Conservation (phyloP, 2,329 filamentous ascomycete species). For the Juglanconis juglandina region DNA sequence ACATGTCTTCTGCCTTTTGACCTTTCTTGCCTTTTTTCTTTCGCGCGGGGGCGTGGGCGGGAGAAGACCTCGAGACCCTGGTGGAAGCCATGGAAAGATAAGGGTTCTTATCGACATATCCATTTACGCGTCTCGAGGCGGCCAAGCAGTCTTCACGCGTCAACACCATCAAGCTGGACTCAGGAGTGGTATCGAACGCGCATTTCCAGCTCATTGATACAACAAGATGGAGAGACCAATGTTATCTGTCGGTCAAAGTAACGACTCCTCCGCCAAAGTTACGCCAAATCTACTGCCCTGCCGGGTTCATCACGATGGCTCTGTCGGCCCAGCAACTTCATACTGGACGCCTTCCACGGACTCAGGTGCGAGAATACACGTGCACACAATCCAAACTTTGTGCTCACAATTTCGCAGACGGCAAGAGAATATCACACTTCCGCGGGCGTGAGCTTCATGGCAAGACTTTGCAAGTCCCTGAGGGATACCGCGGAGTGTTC, state of each 20-base stretch:
- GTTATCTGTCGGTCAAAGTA: constrained; percentile 33
- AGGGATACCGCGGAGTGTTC: constrained; percentile 67
- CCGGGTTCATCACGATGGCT: constrained; percentile 73
- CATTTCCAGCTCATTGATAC: background rate
- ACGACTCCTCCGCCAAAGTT: constrained; percentile 31
- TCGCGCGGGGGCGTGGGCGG: no score
- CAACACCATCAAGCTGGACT: background rate
- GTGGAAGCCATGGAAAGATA: background rate
- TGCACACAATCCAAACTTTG: background rate
- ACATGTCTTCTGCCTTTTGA: no score
- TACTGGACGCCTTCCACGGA: constrained; percentile 64
- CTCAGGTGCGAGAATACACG: constrained; percentile 12
- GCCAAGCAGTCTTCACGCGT: background rate
- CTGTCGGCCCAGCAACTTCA: constrained; percentile 57
- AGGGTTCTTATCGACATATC: constrained; percentile 13
- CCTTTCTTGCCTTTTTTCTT: no score
- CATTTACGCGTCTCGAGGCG: constrained; percentile 12
- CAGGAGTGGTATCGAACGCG: background rate
- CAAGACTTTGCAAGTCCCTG: constrained; percentile 62
- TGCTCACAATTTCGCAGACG: constrained; percentile 37
- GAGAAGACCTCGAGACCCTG: background rate
- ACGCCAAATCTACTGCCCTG: constrained; percentile 76
- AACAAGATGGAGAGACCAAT: constrained; percentile 40
- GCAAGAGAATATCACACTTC: constrained; percentile 61
- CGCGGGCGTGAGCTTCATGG: constrained; percentile 77